These are phyloP conservation scores for Camellia sinensis DNA, from an alignment of 148 eudicot genomes.

Conservation along the genomic window DNA sequence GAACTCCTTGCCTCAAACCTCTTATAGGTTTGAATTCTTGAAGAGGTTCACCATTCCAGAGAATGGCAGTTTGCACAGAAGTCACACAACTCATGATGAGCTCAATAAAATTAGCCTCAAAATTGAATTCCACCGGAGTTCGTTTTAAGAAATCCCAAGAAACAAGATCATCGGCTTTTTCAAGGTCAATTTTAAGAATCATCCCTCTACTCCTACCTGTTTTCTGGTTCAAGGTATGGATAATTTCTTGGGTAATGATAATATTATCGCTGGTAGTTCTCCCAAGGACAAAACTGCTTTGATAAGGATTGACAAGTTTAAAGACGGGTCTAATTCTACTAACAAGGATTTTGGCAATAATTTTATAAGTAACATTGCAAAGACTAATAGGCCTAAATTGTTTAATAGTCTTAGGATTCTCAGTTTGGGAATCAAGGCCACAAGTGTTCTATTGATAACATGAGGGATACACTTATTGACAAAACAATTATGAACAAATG, in stretches of 20 bases:
- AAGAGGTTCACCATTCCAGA: not conserved
- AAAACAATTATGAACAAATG: too few relatives aligned
- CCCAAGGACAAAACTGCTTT: conserved; percentile 9
- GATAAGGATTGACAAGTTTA: not conserved
- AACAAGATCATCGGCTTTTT: conserved; percentile 2
- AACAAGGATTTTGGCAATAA: too few relatives aligned
- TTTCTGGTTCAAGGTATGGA: not conserved
- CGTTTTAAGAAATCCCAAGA: not conserved
- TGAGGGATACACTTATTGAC: too few relatives aligned
- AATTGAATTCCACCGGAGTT: not conserved
- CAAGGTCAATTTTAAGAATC: conserved; percentile 6
- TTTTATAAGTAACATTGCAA: too few relatives aligned
- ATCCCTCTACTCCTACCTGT: not conserved
- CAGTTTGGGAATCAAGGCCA: too few relatives aligned
- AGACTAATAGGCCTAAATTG: too few relatives aligned
- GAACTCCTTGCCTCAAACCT: not conserved
- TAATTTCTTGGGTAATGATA: not conserved
- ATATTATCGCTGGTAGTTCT: conserved; percentile 2
- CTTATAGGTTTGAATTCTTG: not conserved
- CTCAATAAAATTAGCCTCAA: not conserved
- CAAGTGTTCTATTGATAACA: too few relatives aligned
- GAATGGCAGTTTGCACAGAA: not conserved
- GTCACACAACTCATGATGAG: not conserved
- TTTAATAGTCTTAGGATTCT: too few relatives aligned
- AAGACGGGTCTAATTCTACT: not conserved